These are phyloP conservation scores for Excoecaria agallocha DNA, from an alignment of 345 rosid species.

Conservation along the genomic window DNA sequence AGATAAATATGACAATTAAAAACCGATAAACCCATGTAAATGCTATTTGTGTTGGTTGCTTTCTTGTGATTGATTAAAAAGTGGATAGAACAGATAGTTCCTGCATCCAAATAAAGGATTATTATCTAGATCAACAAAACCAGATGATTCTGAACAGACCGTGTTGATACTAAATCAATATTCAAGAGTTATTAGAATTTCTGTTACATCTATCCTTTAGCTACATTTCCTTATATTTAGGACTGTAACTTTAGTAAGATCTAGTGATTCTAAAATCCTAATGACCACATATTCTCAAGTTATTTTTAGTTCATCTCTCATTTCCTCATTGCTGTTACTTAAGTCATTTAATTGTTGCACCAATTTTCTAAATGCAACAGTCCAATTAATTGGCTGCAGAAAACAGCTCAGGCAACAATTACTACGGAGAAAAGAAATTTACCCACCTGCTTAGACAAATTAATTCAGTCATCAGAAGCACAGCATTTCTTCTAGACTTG, in stretches of 20 bases:
- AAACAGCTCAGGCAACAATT: not conserved
- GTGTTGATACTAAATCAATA: too few species aligned
- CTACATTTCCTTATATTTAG: too few species aligned
- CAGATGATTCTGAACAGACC: not conserved
- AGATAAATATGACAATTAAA: too few species aligned
- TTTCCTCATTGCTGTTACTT: not conserved
- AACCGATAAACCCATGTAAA: too few species aligned
- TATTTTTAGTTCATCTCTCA: not conserved
- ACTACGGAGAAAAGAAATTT: not conserved
- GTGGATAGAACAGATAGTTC: not conserved
- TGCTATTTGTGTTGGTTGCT: too few species aligned
- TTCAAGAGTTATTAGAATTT: too few species aligned
- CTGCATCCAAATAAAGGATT: not conserved
- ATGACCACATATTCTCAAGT: not conserved
- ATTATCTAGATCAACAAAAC: not conserved
- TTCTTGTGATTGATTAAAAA: too few species aligned
- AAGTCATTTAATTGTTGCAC: not conserved
- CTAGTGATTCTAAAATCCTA: not conserved
- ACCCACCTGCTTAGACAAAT: conserved; percentile 52
- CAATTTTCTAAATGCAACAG: not conserved
- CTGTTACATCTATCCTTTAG: not conserved
- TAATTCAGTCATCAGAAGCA: conserved; percentile 42
- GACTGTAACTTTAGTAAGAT: not conserved
- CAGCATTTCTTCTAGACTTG: conserved; percentile 38
- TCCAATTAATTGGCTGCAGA: not conserved